Conservation (phyloP, 2,329 filamentous ascomycete species). For the Orbilia brochopaga region DNA sequence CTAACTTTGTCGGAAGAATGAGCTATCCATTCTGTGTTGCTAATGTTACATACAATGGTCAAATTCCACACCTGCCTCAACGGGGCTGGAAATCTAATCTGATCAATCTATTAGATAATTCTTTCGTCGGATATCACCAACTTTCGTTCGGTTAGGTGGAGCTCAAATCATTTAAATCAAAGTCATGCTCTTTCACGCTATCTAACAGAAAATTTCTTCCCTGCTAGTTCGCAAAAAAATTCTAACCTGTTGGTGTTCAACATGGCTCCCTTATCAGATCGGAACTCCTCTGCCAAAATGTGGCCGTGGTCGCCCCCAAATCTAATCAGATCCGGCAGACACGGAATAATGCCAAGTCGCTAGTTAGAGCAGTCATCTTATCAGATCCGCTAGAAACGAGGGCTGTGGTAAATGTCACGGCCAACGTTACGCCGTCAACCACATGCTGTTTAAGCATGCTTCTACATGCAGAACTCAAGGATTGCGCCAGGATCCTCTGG, state of each 20-base stretch:
- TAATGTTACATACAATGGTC: not conserved
- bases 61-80: conserved; percentile 30
- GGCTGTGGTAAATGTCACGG: conserved; percentile 17
- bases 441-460: not conserved
- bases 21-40: not conserved
- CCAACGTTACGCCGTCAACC: conserved; percentile 10
- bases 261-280: conserved; percentile 33
- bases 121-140: conserved; percentile 25
- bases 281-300: conserved; percentile 47
- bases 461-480: not conserved
- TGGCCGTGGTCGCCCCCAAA: conserved; percentile 37
- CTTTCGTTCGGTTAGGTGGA: conserved; percentile 28
- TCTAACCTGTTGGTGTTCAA: conserved; percentile 22
- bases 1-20: too few species aligned
- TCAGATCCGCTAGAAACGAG: conserved; percentile 47
- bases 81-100: conserved; percentile 39
- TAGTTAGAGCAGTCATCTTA: conserved; percentile 47
- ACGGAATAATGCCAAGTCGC: conserved; percentile 51
- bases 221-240: conserved; percentile 29
- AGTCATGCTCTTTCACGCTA: conserved; percentile 38
- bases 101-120: conserved; percentile 51
- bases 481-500: conserved; percentile 24
- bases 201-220: conserved; percentile 48
- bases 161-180: conserved; percentile 8
- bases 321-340: conserved; percentile 52